Percentiles rank a stretch among this genome's conserved stretches.
Evolutionary conservation across 2,329 filamentous ascomycete species (phyloP).

Genomic region (Aphanoascus verrucosus): DNA sequence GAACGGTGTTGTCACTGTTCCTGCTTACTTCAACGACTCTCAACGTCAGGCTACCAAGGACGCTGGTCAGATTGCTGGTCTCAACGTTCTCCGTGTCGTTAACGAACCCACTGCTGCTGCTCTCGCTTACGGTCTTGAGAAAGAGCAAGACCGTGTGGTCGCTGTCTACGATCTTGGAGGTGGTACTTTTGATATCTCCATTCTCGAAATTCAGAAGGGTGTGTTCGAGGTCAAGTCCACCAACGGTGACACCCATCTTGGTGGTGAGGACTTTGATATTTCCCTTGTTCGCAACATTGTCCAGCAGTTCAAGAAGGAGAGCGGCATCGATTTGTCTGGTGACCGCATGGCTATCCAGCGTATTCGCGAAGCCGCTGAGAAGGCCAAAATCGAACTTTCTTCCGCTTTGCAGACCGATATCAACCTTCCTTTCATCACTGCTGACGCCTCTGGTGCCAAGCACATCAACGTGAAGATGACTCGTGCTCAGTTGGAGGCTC

Average conservation of each 20-base stretch:
- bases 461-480: slow-evolving; percentile 96
- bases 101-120: slow-evolving; percentile 97
- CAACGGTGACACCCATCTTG: slow-evolving; percentile 96
- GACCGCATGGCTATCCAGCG: slow-evolving; percentile 99
- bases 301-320: slow-evolving; percentile 92
- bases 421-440: slow-evolving; percentile 97
- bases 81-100: slow-evolving; percentile 94
- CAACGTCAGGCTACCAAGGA: slow-evolving; percentile 98
- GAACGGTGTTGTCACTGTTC: slow-evolving; percentile 94
- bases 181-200: slow-evolving; percentile 98
- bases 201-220: slow-evolving; percentile 93
- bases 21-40: slow-evolving; percentile 97
- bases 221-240: slow-evolving; percentile 99
- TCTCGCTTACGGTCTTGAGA: slow-evolving; percentile 91
- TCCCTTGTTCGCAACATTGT: slow-evolving; percentile 87
- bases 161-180: slow-evolving; percentile 97
- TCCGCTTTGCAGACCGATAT: slow-evolving; percentile 93
- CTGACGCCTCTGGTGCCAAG: slow-evolving; percentile 88
- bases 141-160: slow-evolving; percentile 78
- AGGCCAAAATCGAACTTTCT: slow-evolving; percentile 98
- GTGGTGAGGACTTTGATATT: slow-evolving; percentile 97
- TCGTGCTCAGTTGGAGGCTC: slow-evolving; percentile 81
- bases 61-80: slow-evolving; percentile 86
- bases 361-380: slow-evolving; percentile 97
- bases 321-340: slow-evolving; percentile 73